These are phyloP conservation scores for Vitis riparia DNA, from an alignment of 164 flowering plant genomes.

Conservation along the genomic window DNA sequence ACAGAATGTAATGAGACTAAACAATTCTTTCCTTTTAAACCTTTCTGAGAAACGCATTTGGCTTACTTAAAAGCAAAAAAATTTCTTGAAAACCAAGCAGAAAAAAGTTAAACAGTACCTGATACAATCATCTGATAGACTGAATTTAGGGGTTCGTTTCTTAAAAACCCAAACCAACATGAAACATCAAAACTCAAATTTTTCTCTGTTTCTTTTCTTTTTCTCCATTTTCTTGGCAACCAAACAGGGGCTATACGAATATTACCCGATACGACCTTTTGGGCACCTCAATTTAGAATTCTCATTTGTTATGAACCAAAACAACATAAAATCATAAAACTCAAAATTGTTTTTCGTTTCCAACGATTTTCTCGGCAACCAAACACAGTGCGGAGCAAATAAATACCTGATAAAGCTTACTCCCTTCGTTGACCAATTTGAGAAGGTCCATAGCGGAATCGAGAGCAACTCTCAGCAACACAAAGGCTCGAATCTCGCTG, in stretches of 20 bases:
- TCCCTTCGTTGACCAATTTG: constrained; percentile 53
- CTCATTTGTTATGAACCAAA: neutral
- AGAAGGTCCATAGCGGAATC: constrained; percentile 54
- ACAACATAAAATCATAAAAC: neutral
- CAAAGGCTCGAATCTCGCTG: constrained; percentile 41
- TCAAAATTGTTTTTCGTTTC: neutral
- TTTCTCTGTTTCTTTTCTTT: neutral
- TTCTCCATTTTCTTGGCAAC: neutral
- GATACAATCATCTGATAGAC: too few species aligned
- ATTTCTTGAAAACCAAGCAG: too few species aligned
- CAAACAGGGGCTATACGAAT: neutral
- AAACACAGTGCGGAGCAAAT: neutral
- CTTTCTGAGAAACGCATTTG: too few species aligned
- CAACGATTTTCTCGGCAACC: neutral
- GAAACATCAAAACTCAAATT: neutral
- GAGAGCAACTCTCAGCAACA: constrained; percentile 41
- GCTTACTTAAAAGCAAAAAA: too few species aligned
- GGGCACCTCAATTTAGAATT: neutral
- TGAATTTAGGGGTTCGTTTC: neutral
- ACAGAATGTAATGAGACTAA: too few species aligned
- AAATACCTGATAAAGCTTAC: constrained; percentile 75
- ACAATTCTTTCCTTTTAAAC: too few species aligned
- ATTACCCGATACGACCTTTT: neutral
- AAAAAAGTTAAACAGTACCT: too few species aligned
- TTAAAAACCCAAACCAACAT: neutral